Base-by-base conservation (phyloP, 2,329 filamentous ascomycete species). In the Cytospora piceicola region DNA sequence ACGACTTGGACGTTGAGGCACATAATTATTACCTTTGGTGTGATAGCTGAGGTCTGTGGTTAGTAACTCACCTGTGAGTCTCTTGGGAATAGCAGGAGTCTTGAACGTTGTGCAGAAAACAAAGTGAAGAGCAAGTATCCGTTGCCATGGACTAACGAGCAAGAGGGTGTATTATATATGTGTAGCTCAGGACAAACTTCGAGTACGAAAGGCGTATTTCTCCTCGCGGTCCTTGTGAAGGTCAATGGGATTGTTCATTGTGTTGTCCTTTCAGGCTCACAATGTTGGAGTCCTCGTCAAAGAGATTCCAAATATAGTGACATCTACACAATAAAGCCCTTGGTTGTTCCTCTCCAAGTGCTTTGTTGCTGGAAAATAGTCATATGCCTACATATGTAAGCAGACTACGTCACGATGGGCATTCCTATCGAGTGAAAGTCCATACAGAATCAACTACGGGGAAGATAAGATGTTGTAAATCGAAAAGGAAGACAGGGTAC, bases 241-340 rank as follows among this genome's bases (percentile, higher is more conserved):
- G n/a, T 20, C n/a, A 49, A 49, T 14, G 46, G 46, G n/a, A 49
- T 49, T 49, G 46, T 49, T 49, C n/a, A 20, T 49, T 49, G 46
- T 49, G n/a, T 9, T 20, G n/a, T 49, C 5, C 46, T 49, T 24
- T 49, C n/a, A 24, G 22, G 24, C 2, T 14, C n/a, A 49, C 4
- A 24, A 22, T 24, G 17, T 1, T 42, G 20, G 15, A 42, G 2
- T n/a, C 2, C 17, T 42, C 6, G 39, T 42, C 39, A 42, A 42
- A 42, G 46, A 1, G n/a, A 49, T 24, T 22, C 46, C 12, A 2
- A 12, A 12, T 6, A 24, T 14, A 49, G 46, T 14, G 12, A 24
- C 27, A 29, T n/a, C n/a, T 24, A 8, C 11, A 22, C n/a, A 14
- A 22, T n/a, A 24, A 24, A 5, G 46, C 0, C 22, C n/a, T 49